A percentile compares a stretch with the other conserved stretches of the same genome.
These are phyloP conservation scores for Hordeum vulgare DNA, from an alignment of 176 grass and related monocot species.

Conservation along the genomic window DNA sequence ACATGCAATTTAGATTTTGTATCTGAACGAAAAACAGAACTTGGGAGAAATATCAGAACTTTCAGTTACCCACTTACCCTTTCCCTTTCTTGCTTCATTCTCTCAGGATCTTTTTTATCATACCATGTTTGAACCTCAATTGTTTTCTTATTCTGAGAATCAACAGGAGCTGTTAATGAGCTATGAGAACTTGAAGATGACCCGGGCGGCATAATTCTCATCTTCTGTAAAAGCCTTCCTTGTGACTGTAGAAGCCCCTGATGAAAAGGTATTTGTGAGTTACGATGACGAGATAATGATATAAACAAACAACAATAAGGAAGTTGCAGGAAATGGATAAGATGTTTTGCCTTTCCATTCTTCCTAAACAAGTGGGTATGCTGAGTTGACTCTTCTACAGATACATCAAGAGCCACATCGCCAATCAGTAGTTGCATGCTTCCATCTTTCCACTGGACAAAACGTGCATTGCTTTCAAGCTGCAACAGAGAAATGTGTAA, in stretches of 20 bases:
- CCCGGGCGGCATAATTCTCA: slow-evolving; percentile 92
- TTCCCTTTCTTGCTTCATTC: slow-evolving; percentile 76
- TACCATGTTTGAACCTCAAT: slow-evolving; percentile 88
- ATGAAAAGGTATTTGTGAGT: slow-evolving; percentile 7
- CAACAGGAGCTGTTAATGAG: slow-evolving; percentile 76
- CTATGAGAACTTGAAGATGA: slow-evolving; percentile 78
- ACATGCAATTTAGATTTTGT: background rate
- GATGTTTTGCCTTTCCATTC: slow-evolving; percentile 52
- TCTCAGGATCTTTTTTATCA: slow-evolving; percentile 74
- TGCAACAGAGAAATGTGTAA: slow-evolving; percentile 33
- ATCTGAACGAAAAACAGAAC: background rate
- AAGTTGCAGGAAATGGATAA: background rate
- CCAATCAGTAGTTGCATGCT: slow-evolving; percentile 84
- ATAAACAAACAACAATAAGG: background rate
- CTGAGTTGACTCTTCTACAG: slow-evolving; percentile 70
- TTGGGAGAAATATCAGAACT: background rate
- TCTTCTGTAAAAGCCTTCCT: slow-evolving; percentile 82
- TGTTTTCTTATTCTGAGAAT: slow-evolving; percentile 86
- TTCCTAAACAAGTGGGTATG: slow-evolving; percentile 84
- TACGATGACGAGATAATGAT: background rate
- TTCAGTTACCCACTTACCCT: slow-evolving; percentile 39
- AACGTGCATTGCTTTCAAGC: slow-evolving; percentile 88
- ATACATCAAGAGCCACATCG: slow-evolving; percentile 87
- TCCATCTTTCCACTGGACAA: slow-evolving; percentile 98
- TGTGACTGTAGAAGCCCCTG: slow-evolving; percentile 95